A percentile compares a stretch with the other conserved stretches of the same genome.
Evolutionary conservation across 2,329 filamentous ascomycete species (phyloP).

Genomic region (Pseudodiploospora longispora): DNA sequence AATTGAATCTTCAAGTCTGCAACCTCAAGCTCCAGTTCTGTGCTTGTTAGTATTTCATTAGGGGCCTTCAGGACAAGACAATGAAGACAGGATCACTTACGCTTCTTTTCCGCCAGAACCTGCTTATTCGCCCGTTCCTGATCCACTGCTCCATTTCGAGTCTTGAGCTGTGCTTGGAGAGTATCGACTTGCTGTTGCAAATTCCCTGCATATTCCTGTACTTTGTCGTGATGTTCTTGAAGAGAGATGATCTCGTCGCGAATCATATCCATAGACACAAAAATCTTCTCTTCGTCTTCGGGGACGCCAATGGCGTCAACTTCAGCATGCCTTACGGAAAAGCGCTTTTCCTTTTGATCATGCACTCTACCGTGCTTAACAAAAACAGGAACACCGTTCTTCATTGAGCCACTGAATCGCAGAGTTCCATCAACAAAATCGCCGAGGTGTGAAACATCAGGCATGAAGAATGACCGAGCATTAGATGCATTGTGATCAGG

Average conservation of each 20-base stretch:
- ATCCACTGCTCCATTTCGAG: conserved; percentile 33
- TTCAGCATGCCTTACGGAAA: conserved; percentile 32
- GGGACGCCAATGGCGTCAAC: conserved; percentile 44
- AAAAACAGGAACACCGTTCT: conserved; percentile 47
- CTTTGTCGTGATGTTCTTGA: conserved; percentile 47
- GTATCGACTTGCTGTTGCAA: conserved; percentile 44
- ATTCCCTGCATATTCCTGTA: conserved; percentile 46
- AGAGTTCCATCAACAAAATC: conserved; percentile 50
- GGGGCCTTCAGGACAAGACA: not conserved
- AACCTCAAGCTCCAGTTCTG: conserved; percentile 52
- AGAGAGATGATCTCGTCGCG: conserved; percentile 48
- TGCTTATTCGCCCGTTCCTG: conserved; percentile 38
- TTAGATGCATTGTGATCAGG: conserved; percentile 32
- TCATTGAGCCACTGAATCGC: conserved; percentile 40
- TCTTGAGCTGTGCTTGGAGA: conserved; percentile 41
- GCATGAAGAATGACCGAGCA: conserved; percentile 45
- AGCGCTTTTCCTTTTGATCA: conserved; percentile 30
- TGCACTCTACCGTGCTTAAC: conserved; percentile 46
- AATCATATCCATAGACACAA: conserved; percentile 55
- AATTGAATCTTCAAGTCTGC: conserved; percentile 53
- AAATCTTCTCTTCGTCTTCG: conserved; percentile 48
- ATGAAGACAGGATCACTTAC: conserved; percentile 32
- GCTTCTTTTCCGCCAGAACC: conserved; percentile 43
- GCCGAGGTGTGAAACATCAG: conserved; percentile 45
- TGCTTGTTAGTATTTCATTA: conserved; percentile 4